Conservation (phyloP, 805 yeast genomes). For the Cyberlindnera subsufficiens region DNA sequence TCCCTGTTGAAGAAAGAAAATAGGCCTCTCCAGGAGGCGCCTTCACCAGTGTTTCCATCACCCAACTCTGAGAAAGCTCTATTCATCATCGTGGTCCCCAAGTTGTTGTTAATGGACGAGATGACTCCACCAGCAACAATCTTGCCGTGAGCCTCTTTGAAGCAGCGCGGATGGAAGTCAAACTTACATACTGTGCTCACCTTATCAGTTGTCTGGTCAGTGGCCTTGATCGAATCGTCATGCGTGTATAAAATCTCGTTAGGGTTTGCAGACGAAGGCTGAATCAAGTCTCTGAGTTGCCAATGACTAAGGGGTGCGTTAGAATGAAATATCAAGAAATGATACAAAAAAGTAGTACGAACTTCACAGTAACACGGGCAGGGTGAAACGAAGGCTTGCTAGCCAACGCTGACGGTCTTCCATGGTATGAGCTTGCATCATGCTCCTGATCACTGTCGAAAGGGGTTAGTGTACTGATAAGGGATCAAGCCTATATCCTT, state of each 20-base stretch:
- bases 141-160: conserved; percentile 49
- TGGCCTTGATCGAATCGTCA: conserved; percentile 43
- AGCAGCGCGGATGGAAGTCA: conserved; percentile 66
- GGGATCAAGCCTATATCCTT: background rate
- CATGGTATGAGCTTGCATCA: background rate
- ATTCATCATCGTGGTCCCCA: conserved; percentile 4
- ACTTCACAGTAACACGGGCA: conserved; percentile 31
- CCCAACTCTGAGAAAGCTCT: conserved; percentile 9
- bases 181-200: conserved; percentile 38
- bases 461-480: background rate
- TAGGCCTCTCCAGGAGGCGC: conserved; percentile 52
- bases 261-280: conserved; percentile 37
- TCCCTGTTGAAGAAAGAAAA: conserved; percentile 51
- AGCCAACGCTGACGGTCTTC: conserved; percentile 14
- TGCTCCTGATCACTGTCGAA: background rate
- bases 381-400: conserved; percentile 20
- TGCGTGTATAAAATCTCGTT: conserved; percentile 52
- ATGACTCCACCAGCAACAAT: conserved; percentile 48
- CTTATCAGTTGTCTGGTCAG: conserved; percentile 34
- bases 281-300: conserved; percentile 76
- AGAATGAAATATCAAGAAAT: background rate
- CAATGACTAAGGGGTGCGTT: conserved; percentile 40
- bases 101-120: conserved; percentile 24
- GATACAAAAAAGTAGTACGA: conserved; percentile 16
- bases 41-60: conserved; percentile 22